Percentiles rank a stretch among this genome's conserved stretches.
These are phyloP conservation scores for Meyerozyma athensensis DNA, from an alignment of 1,139 yeast genomes.

Conservation along the genomic window DNA sequence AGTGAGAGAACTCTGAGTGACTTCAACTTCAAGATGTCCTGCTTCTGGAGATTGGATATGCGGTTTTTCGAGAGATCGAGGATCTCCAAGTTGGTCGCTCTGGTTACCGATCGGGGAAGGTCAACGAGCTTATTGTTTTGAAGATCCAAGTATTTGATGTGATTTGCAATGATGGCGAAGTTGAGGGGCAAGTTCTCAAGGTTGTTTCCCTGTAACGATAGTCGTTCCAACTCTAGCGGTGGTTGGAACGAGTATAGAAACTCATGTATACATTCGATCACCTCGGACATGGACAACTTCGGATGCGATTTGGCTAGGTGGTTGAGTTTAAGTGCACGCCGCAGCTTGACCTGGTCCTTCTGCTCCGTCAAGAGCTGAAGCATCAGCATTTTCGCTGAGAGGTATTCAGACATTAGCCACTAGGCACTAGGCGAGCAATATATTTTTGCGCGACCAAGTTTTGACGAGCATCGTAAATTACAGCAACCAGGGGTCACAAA, in stretches of 20 bases:
- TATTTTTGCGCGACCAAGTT: not conserved
- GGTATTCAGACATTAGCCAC: conserved; percentile 4
- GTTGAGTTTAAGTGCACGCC: conserved; percentile 14
- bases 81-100: conserved; percentile 49
- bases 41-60: conserved; percentile 37
- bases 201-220: conserved; percentile 51
- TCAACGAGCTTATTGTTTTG: conserved; percentile 53
- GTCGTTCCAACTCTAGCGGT: conserved; percentile 42
- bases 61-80: conserved; percentile 64
- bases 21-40: conserved; percentile 32
- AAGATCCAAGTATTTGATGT: conserved; percentile 59
- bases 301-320: conserved; percentile 6
- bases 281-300: conserved; percentile 10
- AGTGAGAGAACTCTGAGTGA: conserved; percentile 56
- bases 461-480: not conserved
- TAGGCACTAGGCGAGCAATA: not conserved
- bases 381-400: conserved; percentile 7
- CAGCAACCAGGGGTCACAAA: not conserved
- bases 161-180: conserved; percentile 38
- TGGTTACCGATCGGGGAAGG: conserved; percentile 44
- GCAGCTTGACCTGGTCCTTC: conserved; percentile 13
- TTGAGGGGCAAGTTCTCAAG: conserved; percentile 45
- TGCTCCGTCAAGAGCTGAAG: conserved; percentile 14
- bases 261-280: conserved; percentile 15
- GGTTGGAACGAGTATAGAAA: conserved; percentile 16